Percentiles rank a stretch among this genome's conserved stretches.
These are phyloP conservation scores for Sporothrix phasma DNA, from an alignment of 2,329 filamentous ascomycete genomes.

Conservation along the genomic window DNA sequence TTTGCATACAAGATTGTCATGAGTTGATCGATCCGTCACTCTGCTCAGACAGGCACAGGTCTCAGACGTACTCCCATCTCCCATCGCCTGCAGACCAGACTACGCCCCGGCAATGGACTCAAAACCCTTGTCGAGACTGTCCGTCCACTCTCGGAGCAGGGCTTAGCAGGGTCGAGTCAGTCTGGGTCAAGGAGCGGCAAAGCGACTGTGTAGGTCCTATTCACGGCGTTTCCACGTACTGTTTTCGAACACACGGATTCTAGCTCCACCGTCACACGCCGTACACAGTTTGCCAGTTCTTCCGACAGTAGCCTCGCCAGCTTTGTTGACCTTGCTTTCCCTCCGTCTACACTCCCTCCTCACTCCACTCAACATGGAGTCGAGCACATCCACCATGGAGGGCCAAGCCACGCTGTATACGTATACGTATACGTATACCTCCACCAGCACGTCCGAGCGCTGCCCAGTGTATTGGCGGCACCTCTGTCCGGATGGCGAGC, in stretches of 20 bases:
- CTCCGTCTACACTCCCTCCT: too few relatives aligned
- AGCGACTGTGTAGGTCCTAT: not conserved
- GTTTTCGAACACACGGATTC: not conserved
- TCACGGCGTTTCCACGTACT: not conserved
- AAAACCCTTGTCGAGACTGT: too few relatives aligned
- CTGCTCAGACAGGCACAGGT: too few relatives aligned
- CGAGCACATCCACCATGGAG: not conserved
- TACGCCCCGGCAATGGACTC: not conserved
- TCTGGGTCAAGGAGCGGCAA: not conserved
- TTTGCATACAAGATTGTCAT: too few relatives aligned
- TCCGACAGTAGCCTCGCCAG: not conserved
- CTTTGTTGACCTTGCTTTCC: not conserved
- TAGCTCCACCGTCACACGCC: not conserved
- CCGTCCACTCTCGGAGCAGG: not conserved
- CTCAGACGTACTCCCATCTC: too few relatives aligned
- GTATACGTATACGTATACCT: conserved; percentile 10
- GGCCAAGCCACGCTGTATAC: conserved; percentile 20
- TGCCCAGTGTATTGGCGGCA: conserved; percentile 24
- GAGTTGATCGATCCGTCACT: too few relatives aligned
- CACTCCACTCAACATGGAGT: too few relatives aligned
- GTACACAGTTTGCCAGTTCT: not conserved
- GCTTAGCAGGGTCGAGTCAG: not conserved
- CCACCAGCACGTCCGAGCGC: conserved; percentile 7
- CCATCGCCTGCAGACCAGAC: not conserved
- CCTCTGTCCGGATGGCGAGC: conserved; percentile 20